A percentile compares a stretch with the other conserved stretches of the same genome.
Conservation (phyloP, 164 flowering plant species). For the Umbellularia californica region DNA sequence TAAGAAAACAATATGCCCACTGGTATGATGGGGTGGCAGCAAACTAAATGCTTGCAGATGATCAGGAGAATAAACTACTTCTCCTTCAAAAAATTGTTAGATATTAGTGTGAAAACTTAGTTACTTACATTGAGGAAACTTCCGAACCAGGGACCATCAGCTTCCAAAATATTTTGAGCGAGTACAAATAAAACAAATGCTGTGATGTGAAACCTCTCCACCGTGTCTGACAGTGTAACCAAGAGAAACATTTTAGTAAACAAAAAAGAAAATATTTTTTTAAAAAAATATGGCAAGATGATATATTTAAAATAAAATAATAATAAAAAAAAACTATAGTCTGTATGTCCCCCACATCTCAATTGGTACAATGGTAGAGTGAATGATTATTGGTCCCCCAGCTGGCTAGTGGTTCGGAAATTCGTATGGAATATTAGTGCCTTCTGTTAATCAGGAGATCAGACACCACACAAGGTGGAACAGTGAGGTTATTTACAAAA, state of each 20-base stretch:
- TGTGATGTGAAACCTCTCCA: constrained; percentile 92
- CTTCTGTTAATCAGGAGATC: background rate
- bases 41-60: background rate
- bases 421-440: too few relatives aligned
- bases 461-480: background rate
- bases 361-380: background rate
- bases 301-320: too few relatives aligned
- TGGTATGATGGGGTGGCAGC: background rate
- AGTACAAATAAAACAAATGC: constrained; percentile 83
- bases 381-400: background rate
- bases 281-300: background rate
- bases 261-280: background rate
- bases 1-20: background rate
- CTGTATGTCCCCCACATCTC: background rate
- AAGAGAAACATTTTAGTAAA: background rate
- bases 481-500: background rate
- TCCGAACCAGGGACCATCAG: constrained; percentile 93
- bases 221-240: constrained; percentile 56
- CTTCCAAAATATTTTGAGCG: constrained; percentile 95
- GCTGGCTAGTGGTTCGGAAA: background rate
- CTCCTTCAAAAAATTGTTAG: background rate
- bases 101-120: background rate
- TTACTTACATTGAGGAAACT: constrained; percentile 74
- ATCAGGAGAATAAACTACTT: background rate
- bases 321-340: too few relatives aligned